Conservation (phyloP, 2,329 filamentous ascomycete species). For the Hortaea werneckii region DNA sequence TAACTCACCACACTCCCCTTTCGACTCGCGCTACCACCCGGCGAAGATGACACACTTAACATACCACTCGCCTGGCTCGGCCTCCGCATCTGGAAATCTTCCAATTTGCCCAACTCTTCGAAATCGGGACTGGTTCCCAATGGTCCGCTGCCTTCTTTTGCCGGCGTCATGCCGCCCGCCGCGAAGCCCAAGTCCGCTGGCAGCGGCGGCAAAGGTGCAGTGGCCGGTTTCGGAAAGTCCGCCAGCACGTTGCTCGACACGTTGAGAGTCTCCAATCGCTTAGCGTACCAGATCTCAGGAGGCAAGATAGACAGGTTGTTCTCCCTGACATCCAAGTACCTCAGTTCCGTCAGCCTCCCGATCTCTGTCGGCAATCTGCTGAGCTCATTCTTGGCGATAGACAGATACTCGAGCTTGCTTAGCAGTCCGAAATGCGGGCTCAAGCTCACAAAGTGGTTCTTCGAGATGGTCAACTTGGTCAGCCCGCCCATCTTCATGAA, state of each 20-base stretch:
- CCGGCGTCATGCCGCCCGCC: background rate
- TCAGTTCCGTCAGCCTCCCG: constrained; percentile 74
- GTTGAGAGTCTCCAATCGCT: constrained; percentile 82
- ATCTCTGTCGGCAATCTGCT: constrained; percentile 78
- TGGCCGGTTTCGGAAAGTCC: constrained; percentile 74
- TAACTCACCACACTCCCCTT: constrained; percentile 65
- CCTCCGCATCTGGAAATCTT: constrained; percentile 55
- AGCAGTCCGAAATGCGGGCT: constrained; percentile 78
- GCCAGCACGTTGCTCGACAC: constrained; percentile 90
- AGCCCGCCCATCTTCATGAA: constrained; percentile 82
- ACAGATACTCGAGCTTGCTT: constrained; percentile 77
- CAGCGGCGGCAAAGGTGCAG: constrained; percentile 44
- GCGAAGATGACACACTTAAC: constrained; percentile 48
- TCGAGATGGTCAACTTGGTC: constrained; percentile 79
- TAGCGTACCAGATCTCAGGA: constrained; percentile 91
- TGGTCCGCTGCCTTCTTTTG: background rate
- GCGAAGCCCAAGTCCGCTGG: constrained; percentile 6
- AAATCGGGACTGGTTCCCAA: constrained; percentile 56
- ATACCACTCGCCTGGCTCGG: constrained; percentile 74
- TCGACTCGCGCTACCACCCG: constrained; percentile 33
- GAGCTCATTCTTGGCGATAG: constrained; percentile 84
- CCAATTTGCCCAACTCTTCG: constrained; percentile 63
- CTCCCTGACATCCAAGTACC: constrained; percentile 76
- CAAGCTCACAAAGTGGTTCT: constrained; percentile 89
- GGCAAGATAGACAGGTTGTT: constrained; percentile 88